Conservation (phyloP, 2,329 filamentous ascomycete species). For the Epichloe brachyelytri region DNA sequence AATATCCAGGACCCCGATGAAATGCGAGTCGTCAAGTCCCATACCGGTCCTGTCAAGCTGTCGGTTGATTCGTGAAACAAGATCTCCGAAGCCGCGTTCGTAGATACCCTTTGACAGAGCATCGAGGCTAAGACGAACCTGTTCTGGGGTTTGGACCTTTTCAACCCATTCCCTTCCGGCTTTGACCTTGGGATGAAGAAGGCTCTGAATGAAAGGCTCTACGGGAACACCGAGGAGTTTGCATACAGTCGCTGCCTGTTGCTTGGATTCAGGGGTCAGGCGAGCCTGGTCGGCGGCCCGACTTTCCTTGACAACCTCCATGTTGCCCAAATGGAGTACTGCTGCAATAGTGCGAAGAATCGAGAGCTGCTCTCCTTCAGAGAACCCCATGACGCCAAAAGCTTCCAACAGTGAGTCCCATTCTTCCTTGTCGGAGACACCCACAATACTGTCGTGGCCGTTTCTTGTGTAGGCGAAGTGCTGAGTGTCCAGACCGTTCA, state of each 20-base stretch:
- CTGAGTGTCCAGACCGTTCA: constrained; percentile 63
- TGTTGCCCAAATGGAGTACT: constrained; percentile 86
- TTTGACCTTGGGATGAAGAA: constrained; percentile 88
- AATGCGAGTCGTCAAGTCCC: constrained; percentile 77
- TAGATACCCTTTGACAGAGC: constrained; percentile 95
- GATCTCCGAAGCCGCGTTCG: constrained; percentile 85
- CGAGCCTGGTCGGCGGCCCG: constrained; percentile 82
- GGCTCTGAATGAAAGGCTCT: constrained; percentile 75
- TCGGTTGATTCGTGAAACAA: constrained; percentile 82
- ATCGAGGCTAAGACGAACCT: constrained; percentile 80
- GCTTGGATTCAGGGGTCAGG: constrained; percentile 60
- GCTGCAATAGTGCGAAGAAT: constrained; percentile 83
- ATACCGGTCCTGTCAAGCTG: constrained; percentile 80
- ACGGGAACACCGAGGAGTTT: constrained; percentile 70
- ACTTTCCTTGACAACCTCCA: constrained; percentile 81
- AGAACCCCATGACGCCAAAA: constrained; percentile 88
- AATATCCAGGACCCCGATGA: constrained; percentile 97
- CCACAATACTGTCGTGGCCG: constrained; percentile 82
- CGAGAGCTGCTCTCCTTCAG: constrained; percentile 66
- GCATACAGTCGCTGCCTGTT: constrained; percentile 68
- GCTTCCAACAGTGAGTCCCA: constrained; percentile 87
- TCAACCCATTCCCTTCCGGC: constrained; percentile 97
- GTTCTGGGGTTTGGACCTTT: constrained; percentile 94
- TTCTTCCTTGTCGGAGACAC: constrained; percentile 80
- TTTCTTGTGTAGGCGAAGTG: constrained; percentile 87